These are phyloP conservation scores for Candida dajiaensis DNA, from an alignment of 805 yeast species.

Conservation along the genomic window DNA sequence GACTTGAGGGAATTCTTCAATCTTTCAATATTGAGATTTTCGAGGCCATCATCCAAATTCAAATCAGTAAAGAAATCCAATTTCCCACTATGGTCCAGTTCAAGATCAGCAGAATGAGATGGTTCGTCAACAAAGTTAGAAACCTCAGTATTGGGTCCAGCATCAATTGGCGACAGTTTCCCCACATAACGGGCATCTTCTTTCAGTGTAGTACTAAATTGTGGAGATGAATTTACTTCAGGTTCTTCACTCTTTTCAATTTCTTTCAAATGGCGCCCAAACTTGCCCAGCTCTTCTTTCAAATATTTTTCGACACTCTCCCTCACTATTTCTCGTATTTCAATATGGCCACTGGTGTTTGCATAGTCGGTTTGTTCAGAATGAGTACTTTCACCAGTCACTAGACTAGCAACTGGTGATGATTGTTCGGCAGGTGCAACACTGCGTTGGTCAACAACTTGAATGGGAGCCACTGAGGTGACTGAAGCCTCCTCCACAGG, in stretches of 20 bases:
- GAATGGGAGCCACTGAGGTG: neutral
- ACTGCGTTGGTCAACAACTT: neutral
- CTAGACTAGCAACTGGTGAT: neutral
- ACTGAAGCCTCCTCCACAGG: neutral
- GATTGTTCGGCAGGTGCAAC: neutral
- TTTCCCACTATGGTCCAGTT: neutral
- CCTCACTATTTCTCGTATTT: slow-evolving; percentile 2
- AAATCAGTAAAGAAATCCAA: neutral
- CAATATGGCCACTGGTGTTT: neutral
- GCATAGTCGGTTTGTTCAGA: neutral
- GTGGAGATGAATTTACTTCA: neutral
- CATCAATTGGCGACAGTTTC: too few relatives aligned
- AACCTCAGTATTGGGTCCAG: too few relatives aligned
- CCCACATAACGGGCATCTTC: too few relatives aligned
- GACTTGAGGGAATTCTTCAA: slow-evolving; percentile 3
- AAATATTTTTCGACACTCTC: slow-evolving; percentile 4
- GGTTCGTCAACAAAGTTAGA: neutral
- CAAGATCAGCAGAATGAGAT: neutral
- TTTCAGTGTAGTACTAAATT: too few relatives aligned
- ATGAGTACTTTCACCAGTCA: neutral
- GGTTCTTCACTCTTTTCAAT: neutral
- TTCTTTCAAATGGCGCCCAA: neutral
- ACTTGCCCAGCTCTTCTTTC: slow-evolving; percentile 2
- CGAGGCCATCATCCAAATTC: slow-evolving; percentile 1
- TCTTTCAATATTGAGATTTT: slow-evolving; percentile 3